Percentiles rank a stretch among this genome's conserved stretches.
Conservation (phyloP, 176 grass and related monocot genomes). For the Poa annua region DNA sequence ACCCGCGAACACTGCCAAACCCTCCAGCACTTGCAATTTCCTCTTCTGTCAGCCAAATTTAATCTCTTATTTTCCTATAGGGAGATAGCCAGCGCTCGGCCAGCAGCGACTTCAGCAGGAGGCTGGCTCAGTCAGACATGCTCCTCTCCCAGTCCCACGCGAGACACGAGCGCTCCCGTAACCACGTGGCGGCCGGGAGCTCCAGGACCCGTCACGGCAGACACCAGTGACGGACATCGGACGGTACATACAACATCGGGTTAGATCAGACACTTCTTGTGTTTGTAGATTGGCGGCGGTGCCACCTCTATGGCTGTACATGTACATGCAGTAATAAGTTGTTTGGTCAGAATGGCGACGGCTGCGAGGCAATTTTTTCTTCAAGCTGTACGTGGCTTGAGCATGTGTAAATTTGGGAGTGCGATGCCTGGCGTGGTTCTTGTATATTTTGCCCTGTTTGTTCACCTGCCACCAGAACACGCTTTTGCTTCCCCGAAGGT, state of each 20-base stretch:
- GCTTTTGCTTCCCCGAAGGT: neutral
- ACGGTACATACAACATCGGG: neutral
- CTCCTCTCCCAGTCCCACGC: constrained; percentile 56
- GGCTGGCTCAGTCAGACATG: constrained; percentile 71
- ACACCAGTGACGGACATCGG: constrained; percentile 37
- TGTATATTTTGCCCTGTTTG: neutral
- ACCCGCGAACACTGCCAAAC: neutral
- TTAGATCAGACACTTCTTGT: constrained; percentile 45
- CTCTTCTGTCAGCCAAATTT: neutral
- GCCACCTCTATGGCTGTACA: constrained; percentile 23
- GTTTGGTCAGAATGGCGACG: constrained; percentile 11
- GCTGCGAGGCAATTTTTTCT: neutral
- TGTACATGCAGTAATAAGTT: constrained; percentile 17
- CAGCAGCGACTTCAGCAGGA: constrained; percentile 63
- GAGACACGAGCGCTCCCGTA: constrained; percentile 57
- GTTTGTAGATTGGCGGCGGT: constrained; percentile 30
- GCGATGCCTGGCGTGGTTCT: constrained; percentile 3
- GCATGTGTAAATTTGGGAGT: constrained; percentile 20
- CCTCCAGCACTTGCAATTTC: neutral
- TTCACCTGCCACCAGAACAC: neutral
- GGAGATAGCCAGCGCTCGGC: constrained; percentile 37
- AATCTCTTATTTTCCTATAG: constrained; percentile 29
- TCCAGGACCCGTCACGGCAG: constrained; percentile 41
- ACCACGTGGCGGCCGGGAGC: constrained; percentile 27
- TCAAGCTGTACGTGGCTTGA: neutral